Evolutionary conservation across 805 yeast genomes (phyloP).

Genomic region (Scheffersomyces spartinae): DNA sequence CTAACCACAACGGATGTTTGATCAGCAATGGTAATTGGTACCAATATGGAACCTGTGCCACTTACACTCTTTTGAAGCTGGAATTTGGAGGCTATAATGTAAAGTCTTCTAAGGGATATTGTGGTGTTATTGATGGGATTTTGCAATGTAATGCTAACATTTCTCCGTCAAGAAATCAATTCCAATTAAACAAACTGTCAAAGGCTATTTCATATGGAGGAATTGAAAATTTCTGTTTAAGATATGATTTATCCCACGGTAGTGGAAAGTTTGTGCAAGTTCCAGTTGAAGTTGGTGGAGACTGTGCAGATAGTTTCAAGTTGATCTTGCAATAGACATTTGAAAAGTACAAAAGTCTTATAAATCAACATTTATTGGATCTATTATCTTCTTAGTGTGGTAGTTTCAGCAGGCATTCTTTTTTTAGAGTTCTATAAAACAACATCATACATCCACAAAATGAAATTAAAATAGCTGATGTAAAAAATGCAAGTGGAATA

Average conservation of each 20-base stretch:
- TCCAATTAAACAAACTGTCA: conserved; percentile 16
- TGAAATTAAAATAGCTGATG: too few species aligned
- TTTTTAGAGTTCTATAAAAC: too few species aligned
- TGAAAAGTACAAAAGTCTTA: too few species aligned
- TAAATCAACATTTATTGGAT: too few species aligned
- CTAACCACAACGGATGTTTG: conserved; percentile 57
- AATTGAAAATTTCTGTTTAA: conserved; percentile 25
- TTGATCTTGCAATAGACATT: too few species aligned
- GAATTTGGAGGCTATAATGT: conserved; percentile 66
- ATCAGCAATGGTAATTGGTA: conserved; percentile 86
- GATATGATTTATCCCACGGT: conserved; percentile 5
- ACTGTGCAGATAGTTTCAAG: conserved; percentile 6
- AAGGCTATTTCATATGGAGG: conserved; percentile 25
- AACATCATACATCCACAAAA: too few species aligned
- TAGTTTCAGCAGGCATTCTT: too few species aligned
- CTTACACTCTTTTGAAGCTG: conserved; percentile 44
- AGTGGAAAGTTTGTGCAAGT: conserved; percentile 11
- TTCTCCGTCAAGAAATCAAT: conserved; percentile 13
- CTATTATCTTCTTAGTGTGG: too few species aligned
- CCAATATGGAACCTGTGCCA: conserved; percentile 75
- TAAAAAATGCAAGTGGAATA: too few species aligned
- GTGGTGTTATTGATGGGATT: conserved; percentile 34
- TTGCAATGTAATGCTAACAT: conserved; percentile 11
- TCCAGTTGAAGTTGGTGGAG: conserved; percentile 9
- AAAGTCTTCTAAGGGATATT: conserved; percentile 61